Evolutionary conservation across 805 yeast genomes (phyloP), one percentile per base, ranked within the genome.

Genomic region (Starmerella riodocensis): DNA sequence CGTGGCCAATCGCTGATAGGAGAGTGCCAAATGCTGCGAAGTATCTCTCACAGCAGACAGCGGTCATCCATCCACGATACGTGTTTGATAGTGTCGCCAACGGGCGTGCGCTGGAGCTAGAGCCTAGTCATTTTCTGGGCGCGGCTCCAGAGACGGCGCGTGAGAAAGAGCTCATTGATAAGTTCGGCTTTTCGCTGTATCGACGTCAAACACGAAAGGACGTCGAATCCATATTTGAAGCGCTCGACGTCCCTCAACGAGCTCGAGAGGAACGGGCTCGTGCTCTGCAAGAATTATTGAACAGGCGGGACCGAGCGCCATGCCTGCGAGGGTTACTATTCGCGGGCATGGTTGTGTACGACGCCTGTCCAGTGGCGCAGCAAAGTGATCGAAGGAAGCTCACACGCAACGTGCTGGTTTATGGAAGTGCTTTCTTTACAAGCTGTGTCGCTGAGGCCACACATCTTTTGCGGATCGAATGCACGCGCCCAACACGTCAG

Each of bases 51-150:
- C 20, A 24, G 61, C 23, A 62, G 53, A 40, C 39, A 50, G 11
- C 68, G 72, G 81, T 88, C 0, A 53, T 84, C 6, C 66, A 59
- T 37, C 84, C 93, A 1, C 55, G 60, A 23, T 88, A 94, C 94
- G 54, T 83, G 5, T 62, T 73, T 32, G 86, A 81, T 47, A 74
- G 91, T 49, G 59, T 81, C 2, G 51, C 55, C 14, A 54, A 61
- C 12, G 50, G 55, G 1, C 37, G 49, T 2, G 33, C 74, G 2
- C 56, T 82, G 0, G 67, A 66, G 2, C 48, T 79, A 6, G 93
- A 81, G 48, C 79, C 82, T 6, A 34, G 33, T 1, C 78, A 82
- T 50, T 62, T 77, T 28, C 67, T 40, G 70, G 20, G 50, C 48
- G 36, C 71, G 68, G 5, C 26, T 14, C 2, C 62, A 64, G 4